These are phyloP conservation scores for Globisporangium middletonii DNA, from an alignment of 352 stramenopile genomes.

Conservation along the genomic window DNA sequence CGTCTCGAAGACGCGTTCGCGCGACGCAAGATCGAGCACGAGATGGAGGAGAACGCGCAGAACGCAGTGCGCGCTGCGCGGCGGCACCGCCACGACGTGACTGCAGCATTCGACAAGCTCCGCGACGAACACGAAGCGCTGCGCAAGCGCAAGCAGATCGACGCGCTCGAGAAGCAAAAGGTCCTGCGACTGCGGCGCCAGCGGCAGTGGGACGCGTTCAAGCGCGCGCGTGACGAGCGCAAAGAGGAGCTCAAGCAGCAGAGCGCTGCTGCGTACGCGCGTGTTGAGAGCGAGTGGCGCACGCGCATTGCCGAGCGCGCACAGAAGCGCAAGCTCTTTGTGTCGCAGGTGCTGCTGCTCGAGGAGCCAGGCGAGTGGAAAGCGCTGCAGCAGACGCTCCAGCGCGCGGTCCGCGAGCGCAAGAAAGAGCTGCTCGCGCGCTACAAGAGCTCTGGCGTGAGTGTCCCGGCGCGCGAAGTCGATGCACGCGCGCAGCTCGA, in stretches of 20 bases:
- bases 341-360: constrained; percentile 42
- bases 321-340: constrained; percentile 20
- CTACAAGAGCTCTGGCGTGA: constrained; percentile 40
- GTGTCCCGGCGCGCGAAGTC: constrained; percentile 36
- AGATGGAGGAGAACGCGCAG: constrained; percentile 37
- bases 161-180: constrained; percentile 56
- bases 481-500: constrained; percentile 50
- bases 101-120: constrained; percentile 42
- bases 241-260: constrained; percentile 37
- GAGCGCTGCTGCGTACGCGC: constrained; percentile 27
- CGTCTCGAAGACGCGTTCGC: constrained; percentile 20
- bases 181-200: constrained; percentile 44
- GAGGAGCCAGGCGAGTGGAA: constrained; percentile 53
- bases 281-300: constrained; percentile 41
- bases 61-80: constrained; percentile 23
- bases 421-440: constrained; percentile 34
- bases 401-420: constrained; percentile 21
- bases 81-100: constrained; percentile 38
- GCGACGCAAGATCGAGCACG: constrained; percentile 23
- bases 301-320: constrained; percentile 24
- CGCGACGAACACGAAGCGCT: constrained; percentile 33
- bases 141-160: constrained; percentile 36
- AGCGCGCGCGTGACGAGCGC: constrained; percentile 23
- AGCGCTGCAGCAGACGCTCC: constrained; percentile 31
- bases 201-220: constrained; percentile 57